phyloP scores from a whole-genome alignment of 2,329 filamentous ascomycete genomes.

The Cercospora canescens region DNA sequence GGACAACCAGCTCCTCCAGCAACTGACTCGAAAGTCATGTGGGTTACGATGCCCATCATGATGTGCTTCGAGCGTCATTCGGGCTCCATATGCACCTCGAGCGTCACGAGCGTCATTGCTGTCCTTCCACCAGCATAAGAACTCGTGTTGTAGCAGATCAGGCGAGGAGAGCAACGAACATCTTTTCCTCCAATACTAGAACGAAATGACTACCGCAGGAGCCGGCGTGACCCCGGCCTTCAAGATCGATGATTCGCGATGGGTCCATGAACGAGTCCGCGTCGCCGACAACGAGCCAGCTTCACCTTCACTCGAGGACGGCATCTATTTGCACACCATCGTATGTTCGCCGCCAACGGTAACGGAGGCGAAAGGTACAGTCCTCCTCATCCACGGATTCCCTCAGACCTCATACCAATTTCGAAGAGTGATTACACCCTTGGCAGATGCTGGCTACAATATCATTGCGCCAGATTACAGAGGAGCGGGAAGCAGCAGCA shows the following conservation, averaged over 20 bases:
- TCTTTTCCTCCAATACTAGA: not conserved
- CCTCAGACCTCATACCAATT: slow-evolving; percentile 51
- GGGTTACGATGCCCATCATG: not conserved
- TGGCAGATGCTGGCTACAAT: slow-evolving; percentile 34
- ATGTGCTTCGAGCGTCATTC: not conserved
- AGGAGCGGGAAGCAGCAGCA: slow-evolving; percentile 17
- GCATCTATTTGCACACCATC: slow-evolving; percentile 32
- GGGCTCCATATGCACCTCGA: not conserved
- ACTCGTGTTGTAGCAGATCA: not conserved
- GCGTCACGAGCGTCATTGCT: slow-evolving; percentile 3
- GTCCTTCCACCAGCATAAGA: not conserved
- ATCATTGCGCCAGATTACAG: slow-evolving; percentile 23
- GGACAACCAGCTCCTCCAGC: not conserved
- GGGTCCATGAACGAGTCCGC: slow-evolving; percentile 14
- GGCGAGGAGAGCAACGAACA: not conserved
- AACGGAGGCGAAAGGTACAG: slow-evolving; percentile 34
- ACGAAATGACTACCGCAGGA: slow-evolving; percentile 16
- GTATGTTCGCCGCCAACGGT: slow-evolving; percentile 21
- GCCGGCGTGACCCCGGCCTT: slow-evolving; percentile 10
- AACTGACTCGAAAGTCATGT: not conserved
- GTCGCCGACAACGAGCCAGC: slow-evolving; percentile 12
- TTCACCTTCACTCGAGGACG: slow-evolving; percentile 15
- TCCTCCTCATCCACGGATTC: slow-evolving; percentile 52
- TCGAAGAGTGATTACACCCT: slow-evolving; percentile 40
- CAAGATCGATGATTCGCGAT: slow-evolving; percentile 19